Evolutionary conservation across 2,329 filamentous ascomycete species (phyloP), one percentile per base, ranked within the genome.

Genomic region (Aspergillus arachidicola): DNA sequence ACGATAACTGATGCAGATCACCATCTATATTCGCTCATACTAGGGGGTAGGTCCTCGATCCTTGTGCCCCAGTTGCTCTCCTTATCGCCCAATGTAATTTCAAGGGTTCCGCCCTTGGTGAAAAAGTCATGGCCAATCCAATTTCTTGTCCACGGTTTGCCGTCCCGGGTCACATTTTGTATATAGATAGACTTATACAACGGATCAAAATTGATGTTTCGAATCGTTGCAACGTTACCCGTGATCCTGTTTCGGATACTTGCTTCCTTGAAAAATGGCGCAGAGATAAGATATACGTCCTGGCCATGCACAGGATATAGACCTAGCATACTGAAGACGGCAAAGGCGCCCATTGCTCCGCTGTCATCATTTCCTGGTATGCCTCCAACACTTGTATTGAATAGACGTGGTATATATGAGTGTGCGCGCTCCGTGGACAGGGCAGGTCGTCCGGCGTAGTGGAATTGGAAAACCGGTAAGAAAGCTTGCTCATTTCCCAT

Each of bases 91-190:
- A 92, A 75, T 4, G 81, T 85, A 57, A 92, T 75, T 57, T 91
- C 88, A 50, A 92, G 77, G 58, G 87, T 81, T 16, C 86, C 87
- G 1, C 89, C 89, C 6, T 90, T 82, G 0, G 84, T 77, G 71
- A 91, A 91, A 71, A 92, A 91, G 56, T 82, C 84, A 76, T 92
- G 89, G 45, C 84, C 82, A n/a, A 92, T 78, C 89, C 89, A 92
- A 71, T 87, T 91, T 76, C 82, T 85, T 0, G 82, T 85, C 71
- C 89, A 91, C 0, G 79, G 72, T 68, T 82, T 68, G 1, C 89
- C 89, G 69, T 91, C 75, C 32, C 91, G 76, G 7, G 81, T 91
- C 2, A 85, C 89, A 50, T 79, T 87, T 76, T 91, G 89, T 14
- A 92, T 87, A 64, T 86, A 91, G 0, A 91, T 82, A 16, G 82